Conservation (phyloP, 2,329 filamentous ascomycete species). For the Sclerotinia nivalis region DNA sequence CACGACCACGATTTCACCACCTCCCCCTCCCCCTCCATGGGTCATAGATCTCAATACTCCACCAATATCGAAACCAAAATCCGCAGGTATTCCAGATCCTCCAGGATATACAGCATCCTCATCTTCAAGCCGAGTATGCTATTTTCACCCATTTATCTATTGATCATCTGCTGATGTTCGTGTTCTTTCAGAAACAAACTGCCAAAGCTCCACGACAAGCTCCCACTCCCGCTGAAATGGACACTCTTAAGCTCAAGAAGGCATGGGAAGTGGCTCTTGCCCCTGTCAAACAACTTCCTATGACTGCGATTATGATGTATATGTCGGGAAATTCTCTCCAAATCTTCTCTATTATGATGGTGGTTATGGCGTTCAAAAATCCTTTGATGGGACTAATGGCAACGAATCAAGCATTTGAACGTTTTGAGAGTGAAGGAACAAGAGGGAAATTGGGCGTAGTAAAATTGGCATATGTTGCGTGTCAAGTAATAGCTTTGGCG, state of each 20-base stretch:
- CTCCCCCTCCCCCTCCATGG: conserved; percentile 70
- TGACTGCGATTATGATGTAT: conserved; percentile 99
- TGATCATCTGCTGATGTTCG: not conserved
- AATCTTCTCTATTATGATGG: conserved; percentile 99
- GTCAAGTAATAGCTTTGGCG: conserved; percentile 80
- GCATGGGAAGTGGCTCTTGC: conserved; percentile 96
- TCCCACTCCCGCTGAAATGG: conserved; percentile 81
- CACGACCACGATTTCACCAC: conserved; percentile 28
- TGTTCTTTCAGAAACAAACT: conserved; percentile 42
- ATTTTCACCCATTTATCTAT: not conserved
- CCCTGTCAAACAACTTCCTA: conserved; percentile 89
- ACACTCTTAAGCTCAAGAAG: conserved; percentile 95
- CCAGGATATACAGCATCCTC: conserved; percentile 69
- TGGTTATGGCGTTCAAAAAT: conserved; percentile 98
- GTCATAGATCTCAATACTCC: conserved; percentile 75
- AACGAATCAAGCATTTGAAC: conserved; percentile 85
- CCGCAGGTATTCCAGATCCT: conserved; percentile 73
- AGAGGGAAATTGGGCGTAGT: conserved; percentile 72
- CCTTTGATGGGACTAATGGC: conserved; percentile 80
- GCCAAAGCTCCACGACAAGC: conserved; percentile 56
- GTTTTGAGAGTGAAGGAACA: conserved; percentile 83
- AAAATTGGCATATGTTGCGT: conserved; percentile 83
- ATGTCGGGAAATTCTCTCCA: conserved; percentile 98
- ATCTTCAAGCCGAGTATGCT: conserved; percentile 57
- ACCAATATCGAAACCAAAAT: conserved; percentile 65